phyloP scores from a whole-genome alignment of 1,284 basidiomycete genomes.

The Uromyces viciae-fabae region DNA sequence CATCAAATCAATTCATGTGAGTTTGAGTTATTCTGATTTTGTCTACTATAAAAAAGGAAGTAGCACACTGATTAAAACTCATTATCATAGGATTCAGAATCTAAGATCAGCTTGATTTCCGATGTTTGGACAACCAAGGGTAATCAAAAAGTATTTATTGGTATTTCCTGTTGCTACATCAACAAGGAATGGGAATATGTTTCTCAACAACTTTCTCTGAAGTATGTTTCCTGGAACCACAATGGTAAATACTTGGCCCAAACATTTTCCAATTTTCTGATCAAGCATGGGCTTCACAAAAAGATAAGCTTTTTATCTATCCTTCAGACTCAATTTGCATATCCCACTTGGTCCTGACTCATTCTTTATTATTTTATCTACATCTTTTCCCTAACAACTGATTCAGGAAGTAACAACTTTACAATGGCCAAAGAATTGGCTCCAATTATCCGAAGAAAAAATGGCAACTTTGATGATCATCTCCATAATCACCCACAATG shows the following conservation, averaged over 20 bases:
- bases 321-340: neutral
- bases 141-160: neutral
- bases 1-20: too few species aligned
- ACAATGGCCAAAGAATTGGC: slow-evolving; percentile 15
- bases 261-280: neutral
- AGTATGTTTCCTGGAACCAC: slow-evolving; percentile 17
- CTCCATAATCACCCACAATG: neutral
- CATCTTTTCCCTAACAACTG: neutral
- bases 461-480: neutral
- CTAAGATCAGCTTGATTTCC: neutral
- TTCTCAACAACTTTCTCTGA: neutral
- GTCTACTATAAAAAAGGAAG: too few species aligned
- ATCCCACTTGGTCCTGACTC: neutral
- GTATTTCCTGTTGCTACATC: neutral
- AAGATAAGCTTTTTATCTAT: slow-evolving; percentile 6
- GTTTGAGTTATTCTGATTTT: too few species aligned
- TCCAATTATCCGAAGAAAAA: neutral
- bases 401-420: neutral
- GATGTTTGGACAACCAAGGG: slow-evolving; percentile 11
- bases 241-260: neutral
- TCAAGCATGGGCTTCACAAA: neutral
- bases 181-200: neutral
- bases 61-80: too few species aligned
- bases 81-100: neutral
- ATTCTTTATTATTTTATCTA: neutral